A percentile compares a stretch with the other conserved stretches of the same genome.
phyloP scores from a whole-genome alignment of 352 stramenopile species.

The Phytophthora palmivora region DNA sequence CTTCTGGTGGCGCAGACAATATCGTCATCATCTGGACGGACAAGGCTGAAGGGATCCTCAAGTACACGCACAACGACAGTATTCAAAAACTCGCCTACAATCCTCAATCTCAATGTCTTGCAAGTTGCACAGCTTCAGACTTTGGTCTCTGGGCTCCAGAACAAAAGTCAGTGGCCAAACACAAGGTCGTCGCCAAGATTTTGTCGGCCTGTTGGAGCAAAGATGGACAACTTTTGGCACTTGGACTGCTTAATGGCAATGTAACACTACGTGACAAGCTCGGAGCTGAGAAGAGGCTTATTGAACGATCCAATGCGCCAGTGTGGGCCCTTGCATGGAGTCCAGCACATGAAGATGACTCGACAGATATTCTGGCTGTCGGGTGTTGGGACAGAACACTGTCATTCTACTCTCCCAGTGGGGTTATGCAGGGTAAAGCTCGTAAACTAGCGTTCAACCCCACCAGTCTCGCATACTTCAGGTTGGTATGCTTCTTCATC shows the following conservation, averaged over 20 bases:
- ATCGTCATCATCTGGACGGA: slow-evolving; percentile 97
- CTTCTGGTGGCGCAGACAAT: slow-evolving; percentile 93
- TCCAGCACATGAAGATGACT: slow-evolving; percentile 77
- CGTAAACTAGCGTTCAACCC: slow-evolving; percentile 94
- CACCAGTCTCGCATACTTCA: slow-evolving; percentile 90
- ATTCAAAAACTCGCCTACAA: slow-evolving; percentile 95
- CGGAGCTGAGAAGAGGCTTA: slow-evolving; percentile 91
- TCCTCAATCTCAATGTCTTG: slow-evolving; percentile 91
- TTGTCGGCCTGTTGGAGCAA: slow-evolving; percentile 92
- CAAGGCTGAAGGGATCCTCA: slow-evolving; percentile 95
- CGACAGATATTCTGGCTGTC: slow-evolving; percentile 87
- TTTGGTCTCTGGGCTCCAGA: slow-evolving; percentile 95
- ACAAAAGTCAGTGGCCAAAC: slow-evolving; percentile 95
- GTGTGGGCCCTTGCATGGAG: slow-evolving; percentile 92
- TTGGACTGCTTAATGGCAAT: slow-evolving; percentile 92
- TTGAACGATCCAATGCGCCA: slow-evolving; percentile 81
- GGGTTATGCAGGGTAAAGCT: slow-evolving; percentile 86
- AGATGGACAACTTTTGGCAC: slow-evolving; percentile 91
- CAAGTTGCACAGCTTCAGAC: slow-evolving; percentile 93
- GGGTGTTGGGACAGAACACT: slow-evolving; percentile 95
- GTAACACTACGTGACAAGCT: slow-evolving; percentile 93
- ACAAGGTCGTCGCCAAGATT: slow-evolving; percentile 95
- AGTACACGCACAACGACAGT: slow-evolving; percentile 96
- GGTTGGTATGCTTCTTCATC: slow-evolving; percentile 27
- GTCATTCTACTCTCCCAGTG: slow-evolving; percentile 91